A percentile compares a stretch with the other conserved stretches of the same genome.
Evolutionary conservation across 116 monocot genomes (phyloP).

Genomic region (Thalassia testudinum): DNA sequence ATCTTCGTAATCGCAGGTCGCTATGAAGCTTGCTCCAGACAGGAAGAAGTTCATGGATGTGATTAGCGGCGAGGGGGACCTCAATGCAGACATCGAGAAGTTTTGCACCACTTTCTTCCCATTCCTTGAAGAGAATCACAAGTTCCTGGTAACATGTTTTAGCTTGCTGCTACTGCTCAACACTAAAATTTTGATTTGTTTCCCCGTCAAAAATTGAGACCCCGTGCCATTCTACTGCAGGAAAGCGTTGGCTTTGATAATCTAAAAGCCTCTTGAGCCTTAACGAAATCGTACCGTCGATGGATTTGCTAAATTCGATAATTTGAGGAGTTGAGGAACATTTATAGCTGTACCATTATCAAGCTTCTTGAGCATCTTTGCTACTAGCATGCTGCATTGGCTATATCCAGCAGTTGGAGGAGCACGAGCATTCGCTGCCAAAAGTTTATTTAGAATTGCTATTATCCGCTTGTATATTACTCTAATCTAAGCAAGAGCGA

Average conservation of each 20-base stretch:
- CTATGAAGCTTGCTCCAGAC: constrained; percentile 91
- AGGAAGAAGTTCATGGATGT: constrained; percentile 97
- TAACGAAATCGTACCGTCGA: too few relatives aligned
- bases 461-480: too few relatives aligned
- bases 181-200: not conserved
- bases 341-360: too few relatives aligned
- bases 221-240: constrained; percentile 20
- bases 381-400: too few relatives aligned
- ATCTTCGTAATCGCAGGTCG: constrained; percentile 36
- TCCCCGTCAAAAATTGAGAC: not conserved
- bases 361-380: too few relatives aligned
- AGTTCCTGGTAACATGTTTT: constrained; percentile 43
- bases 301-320: too few relatives aligned
- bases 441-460: too few relatives aligned
- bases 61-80: constrained; percentile 51
- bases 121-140: constrained; percentile 75
- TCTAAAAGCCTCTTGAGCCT: constrained; percentile 30
- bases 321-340: too few relatives aligned
- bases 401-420: too few relatives aligned
- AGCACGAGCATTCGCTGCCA: too few relatives aligned
- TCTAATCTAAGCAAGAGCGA: too few relatives aligned
- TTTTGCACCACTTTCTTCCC: constrained; percentile 65
- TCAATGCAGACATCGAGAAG: constrained; percentile 58
- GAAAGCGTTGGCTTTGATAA: constrained; percentile 70
- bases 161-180: not conserved